Base-by-base conservation (phyloP, 2,329 filamentous ascomycete genomes). In the Tolypocladium sp. region DNA sequence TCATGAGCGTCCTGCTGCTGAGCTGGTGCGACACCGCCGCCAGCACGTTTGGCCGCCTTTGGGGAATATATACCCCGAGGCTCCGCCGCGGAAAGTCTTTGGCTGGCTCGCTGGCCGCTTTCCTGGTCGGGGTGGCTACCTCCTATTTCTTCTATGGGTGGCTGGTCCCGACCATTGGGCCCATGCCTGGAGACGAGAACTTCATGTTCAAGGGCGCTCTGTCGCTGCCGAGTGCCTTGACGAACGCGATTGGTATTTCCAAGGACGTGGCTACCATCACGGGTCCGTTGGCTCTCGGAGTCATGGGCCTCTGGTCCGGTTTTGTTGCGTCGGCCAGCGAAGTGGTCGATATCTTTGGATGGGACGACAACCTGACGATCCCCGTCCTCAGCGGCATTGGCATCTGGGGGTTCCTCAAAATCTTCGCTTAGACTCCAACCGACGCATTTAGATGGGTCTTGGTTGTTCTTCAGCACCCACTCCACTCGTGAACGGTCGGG, bases 11-110 rank as follows among this genome's bases (percentile, higher is more conserved):
- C 51, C 79, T 99, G 67, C 82, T 99, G 46, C 84, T 99, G 30
- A 95, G 90, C 70, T 99, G 94, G 94, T 99, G 94, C 75, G 94
- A 99, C 73, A 97, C 94, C 1, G 94, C 94, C 41, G 94, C 94
- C 56, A 94, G 89, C 70, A 99, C 94, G 0, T 92, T 99, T 69
- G 94, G 94, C 57, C 85, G 94, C 58, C 79, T 93, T 17, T 97
- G 90, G 76, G 94, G 94, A 49, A 84, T 88, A 62, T 92, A 97
- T 71, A 99, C 94, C 2, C 90, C 90, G 42, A 84, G 89, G 57
- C 83, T 99, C 58, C 85, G 94, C 62, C 83, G 83, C 63, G 92
- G 92, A 49, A 99, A 99, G 82, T 96, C 91, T 61, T 78, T 97
- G 35, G 94, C 94, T 22, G 94, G 94, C 1, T 94, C 90, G 12